Evolutionary conservation across 345 rosid genomes (phyloP).

Genomic region (Abelmoschus esculentus): DNA sequence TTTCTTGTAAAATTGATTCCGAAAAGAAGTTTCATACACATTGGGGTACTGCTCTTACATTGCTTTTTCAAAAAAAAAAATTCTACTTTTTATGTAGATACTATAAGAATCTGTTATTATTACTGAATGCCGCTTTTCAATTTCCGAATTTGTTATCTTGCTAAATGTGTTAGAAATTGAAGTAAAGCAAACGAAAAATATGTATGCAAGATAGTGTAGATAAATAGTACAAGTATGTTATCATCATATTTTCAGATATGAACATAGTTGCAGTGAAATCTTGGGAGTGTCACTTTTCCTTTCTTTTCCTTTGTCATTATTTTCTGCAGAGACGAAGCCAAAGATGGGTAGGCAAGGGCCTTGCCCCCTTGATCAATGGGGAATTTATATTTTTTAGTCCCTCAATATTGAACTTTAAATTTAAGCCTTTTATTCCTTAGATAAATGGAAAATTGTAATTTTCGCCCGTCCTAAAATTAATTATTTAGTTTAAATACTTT

Average conservation of each 20-base stretch:
- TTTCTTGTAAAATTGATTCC: conserved; percentile 21
- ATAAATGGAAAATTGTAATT: too few species aligned
- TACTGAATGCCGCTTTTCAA: not conserved
- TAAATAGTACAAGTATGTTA: not conserved
- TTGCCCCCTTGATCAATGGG: too few species aligned
- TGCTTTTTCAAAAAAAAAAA: too few species aligned
- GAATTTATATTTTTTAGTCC: too few species aligned
- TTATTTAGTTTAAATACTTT: too few species aligned
- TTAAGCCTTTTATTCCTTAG: too few species aligned
- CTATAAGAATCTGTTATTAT: not conserved
- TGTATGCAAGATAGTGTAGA: not conserved
- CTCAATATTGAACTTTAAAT: too few species aligned
- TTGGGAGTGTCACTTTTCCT: not conserved
- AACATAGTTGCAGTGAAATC: not conserved
- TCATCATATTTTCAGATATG: not conserved
- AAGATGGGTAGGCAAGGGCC: too few species aligned
- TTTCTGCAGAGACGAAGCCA: not conserved
- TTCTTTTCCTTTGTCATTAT: not conserved
- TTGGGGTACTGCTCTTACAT: conserved; percentile 24
- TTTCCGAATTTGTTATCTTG: not conserved
- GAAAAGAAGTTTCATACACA: conserved; percentile 17
- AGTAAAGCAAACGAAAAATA: not conserved
- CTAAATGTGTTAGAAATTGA: not conserved
- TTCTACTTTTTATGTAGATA: not conserved
- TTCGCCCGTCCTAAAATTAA: too few species aligned